Conservation (phyloP, 495 filamentous ascomycete genomes). For the Penicillium diatomitis region DNA sequence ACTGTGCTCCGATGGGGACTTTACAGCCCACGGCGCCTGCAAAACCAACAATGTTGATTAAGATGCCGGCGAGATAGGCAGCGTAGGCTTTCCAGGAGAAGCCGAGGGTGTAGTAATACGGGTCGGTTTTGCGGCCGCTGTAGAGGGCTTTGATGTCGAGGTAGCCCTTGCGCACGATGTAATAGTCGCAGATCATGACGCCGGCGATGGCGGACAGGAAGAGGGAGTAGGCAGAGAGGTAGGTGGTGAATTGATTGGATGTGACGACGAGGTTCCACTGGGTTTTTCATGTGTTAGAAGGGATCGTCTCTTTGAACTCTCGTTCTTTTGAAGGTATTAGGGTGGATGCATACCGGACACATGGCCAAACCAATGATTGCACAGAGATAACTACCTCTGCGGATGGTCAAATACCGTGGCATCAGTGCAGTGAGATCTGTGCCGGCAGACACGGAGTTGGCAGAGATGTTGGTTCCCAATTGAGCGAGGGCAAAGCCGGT, state of each 20-base stretch:
- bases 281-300: too few species aligned
- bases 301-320: too few species aligned
- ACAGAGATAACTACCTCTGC: conserved; percentile 85
- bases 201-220: conserved; percentile 90
- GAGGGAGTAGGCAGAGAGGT: conserved; percentile 89
- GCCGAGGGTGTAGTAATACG: conserved; percentile 67
- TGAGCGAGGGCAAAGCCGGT: conserved; percentile 78
- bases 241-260: conserved; percentile 89
- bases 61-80: conserved; percentile 76
- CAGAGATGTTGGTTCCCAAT: conserved; percentile 87
- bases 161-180: conserved; percentile 76
- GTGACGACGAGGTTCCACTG: conserved; percentile 67
- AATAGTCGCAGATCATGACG: conserved; percentile 86
- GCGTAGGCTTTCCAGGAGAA: conserved; percentile 77
- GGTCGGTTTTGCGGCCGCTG: conserved; percentile 52
- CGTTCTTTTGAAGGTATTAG: too few species aligned
- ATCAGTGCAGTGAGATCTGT: conserved; percentile 89
- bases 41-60: conserved; percentile 91
- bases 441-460: conserved; percentile 83
- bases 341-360: conserved; percentile 50
- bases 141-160: conserved; percentile 73
- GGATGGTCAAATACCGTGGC: conserved; percentile 79
- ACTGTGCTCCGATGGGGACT: conserved; percentile 68
- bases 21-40: conserved; percentile 67
- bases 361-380: conserved; percentile 76